Evolutionary conservation across 345 rosid species (phyloP).

Genomic region (Linum tenue): DNA sequence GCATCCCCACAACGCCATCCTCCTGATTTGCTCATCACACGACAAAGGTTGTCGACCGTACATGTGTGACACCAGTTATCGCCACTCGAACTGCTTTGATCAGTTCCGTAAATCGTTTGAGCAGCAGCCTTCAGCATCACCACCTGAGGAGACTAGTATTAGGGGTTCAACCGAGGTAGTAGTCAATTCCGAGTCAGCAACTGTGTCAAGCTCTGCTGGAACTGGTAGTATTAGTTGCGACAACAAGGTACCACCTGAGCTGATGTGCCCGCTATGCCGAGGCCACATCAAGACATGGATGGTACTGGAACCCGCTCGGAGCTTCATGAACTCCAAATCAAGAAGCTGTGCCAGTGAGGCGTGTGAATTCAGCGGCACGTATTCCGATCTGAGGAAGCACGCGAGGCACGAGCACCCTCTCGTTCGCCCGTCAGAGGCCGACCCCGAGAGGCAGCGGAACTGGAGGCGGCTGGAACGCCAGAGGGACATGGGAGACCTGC

Average conservation of each 20-base stretch:
- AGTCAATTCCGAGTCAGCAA: conserved; percentile 22
- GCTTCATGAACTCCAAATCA: conserved; percentile 71
- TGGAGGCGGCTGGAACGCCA: conserved; percentile 97
- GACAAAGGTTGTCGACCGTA: conserved; percentile 91
- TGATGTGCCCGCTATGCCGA: conserved; percentile 83
- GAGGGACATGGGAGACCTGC: conserved; percentile 88
- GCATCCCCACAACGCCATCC: conserved; percentile 95
- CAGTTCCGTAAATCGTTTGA: conserved; percentile 68
- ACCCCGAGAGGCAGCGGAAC: conserved; percentile 80
- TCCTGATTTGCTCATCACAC: conserved; percentile 80
- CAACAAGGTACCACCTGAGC: conserved; percentile 31
- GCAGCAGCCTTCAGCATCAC: conserved; percentile 26
- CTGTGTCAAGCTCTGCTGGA: conserved; percentile 4
- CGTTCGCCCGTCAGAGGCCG: conserved; percentile 79
- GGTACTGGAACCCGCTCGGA: conserved; percentile 57
- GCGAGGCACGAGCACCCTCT: conserved; percentile 79
- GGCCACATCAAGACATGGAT: conserved; percentile 81
- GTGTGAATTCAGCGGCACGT: conserved; percentile 67
- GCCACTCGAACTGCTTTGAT: conserved; percentile 93
- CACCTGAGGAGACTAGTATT: conserved; percentile 26
- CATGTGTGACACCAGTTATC: conserved; percentile 97
- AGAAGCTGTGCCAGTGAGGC: conserved; percentile 86
- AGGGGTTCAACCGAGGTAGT: conserved; percentile 13
- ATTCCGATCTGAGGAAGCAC: conserved; percentile 82
- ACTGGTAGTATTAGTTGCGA: conserved; percentile 20